Evolutionary conservation across 2,329 filamentous ascomycete genomes (phyloP).

Genomic region (Apiospora aurea): DNA sequence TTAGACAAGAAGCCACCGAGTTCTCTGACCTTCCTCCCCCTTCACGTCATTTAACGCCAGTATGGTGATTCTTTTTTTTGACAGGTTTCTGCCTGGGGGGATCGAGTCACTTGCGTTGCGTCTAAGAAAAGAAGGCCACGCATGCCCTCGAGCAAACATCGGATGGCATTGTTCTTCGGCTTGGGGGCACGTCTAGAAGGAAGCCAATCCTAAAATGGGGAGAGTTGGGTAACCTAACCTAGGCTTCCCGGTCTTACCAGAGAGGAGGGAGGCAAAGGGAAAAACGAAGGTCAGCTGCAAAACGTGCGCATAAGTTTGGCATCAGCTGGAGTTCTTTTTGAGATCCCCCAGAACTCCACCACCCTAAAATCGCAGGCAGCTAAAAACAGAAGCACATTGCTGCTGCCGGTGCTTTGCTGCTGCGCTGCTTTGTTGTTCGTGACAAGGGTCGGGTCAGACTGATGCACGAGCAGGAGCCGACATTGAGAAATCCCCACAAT

Average conservation of each 20-base stretch:
- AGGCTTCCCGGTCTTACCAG: slow-evolving; percentile 17
- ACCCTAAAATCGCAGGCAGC: slow-evolving; percentile 12
- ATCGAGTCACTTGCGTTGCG: neutral
- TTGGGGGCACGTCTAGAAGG: slow-evolving; percentile 3
- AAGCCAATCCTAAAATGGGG: slow-evolving; percentile 10
- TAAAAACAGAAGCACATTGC: neutral
- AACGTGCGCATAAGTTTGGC: slow-evolving; percentile 13
- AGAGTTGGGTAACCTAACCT: slow-evolving; percentile 21
- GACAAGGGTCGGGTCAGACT: slow-evolving; percentile 18
- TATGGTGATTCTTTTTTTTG: neutral
- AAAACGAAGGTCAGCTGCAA: slow-evolving; percentile 6
- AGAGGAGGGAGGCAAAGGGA: neutral
- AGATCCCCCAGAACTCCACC: slow-evolving; percentile 8
- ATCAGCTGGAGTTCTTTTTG: slow-evolving; percentile 13
- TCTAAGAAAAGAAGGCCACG: slow-evolving; percentile 17
- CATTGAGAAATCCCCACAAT: slow-evolving; percentile 8
- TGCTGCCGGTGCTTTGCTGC: neutral
- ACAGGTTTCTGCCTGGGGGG: neutral
- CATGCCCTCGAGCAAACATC: slow-evolving; percentile 12
- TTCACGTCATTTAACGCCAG: slow-evolving; percentile 5
- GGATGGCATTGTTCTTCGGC: slow-evolving; percentile 16
- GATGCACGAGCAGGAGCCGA: slow-evolving; percentile 8
- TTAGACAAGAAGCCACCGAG: neutral
- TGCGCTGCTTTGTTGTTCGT: slow-evolving; percentile 20
- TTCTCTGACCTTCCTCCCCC: neutral